A percentile compares a stretch with the other conserved stretches of the same genome.
Conservation (phyloP, 2,329 filamentous ascomycete genomes). For the Coniochaeta hoffmannii region DNA sequence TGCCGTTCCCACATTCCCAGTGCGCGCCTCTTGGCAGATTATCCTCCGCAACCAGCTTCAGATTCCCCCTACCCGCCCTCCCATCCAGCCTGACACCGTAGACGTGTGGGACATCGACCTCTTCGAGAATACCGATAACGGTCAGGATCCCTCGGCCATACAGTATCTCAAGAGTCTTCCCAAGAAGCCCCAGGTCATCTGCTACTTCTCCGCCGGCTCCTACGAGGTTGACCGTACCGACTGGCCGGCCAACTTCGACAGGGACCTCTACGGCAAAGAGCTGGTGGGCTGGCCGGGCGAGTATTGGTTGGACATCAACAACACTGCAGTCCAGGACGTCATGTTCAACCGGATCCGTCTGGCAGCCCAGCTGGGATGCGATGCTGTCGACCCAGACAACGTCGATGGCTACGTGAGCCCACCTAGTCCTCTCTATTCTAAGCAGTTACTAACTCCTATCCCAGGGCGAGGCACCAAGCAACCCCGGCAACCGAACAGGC, state of each 20-base stretch:
- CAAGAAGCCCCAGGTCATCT: constrained; percentile 51
- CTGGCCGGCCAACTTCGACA: constrained; percentile 40
- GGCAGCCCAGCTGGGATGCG: constrained; percentile 55
- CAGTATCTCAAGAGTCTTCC: constrained; percentile 37
- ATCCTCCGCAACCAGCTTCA: constrained; percentile 38
- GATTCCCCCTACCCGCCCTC: constrained; percentile 24
- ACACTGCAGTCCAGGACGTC: constrained; percentile 51
- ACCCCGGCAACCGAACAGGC: not conserved
- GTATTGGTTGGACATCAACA: constrained; percentile 56
- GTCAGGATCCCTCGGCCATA: constrained; percentile 32
- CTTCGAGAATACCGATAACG: constrained; percentile 34
- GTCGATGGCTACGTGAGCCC: constrained; percentile 30
- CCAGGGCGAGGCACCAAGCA: constrained; percentile 1
- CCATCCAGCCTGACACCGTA: constrained; percentile 34
- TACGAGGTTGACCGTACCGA: constrained; percentile 59
- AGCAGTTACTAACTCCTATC: too few relatives aligned
- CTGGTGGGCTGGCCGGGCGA: constrained; percentile 61
- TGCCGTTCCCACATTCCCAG: constrained; percentile 11
- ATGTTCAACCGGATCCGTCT: constrained; percentile 54
- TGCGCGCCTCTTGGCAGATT: constrained; percentile 54
- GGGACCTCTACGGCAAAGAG: constrained; percentile 45
- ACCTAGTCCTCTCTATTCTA: not conserved
- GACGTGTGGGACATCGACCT: constrained; percentile 55
- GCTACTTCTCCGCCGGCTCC: constrained; percentile 68
- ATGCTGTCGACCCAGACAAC: constrained; percentile 66